These are phyloP conservation scores for Alternaria ventricosa DNA, from an alignment of 2,329 filamentous ascomycete genomes.

Conservation along the genomic window DNA sequence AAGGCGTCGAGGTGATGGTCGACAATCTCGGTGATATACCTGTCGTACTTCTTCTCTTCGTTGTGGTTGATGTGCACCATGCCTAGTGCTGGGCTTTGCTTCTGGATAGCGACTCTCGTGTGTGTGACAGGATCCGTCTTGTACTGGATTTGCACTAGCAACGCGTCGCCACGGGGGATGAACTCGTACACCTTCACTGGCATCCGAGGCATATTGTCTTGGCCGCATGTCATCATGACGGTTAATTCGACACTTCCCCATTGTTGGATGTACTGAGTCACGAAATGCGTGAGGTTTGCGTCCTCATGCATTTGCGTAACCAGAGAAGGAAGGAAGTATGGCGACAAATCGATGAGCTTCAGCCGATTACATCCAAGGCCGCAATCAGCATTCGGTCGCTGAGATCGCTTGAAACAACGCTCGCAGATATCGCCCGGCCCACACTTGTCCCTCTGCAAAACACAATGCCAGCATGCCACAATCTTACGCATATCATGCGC, in stretches of 20 bases:
- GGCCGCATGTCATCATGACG: conserved; percentile 53
- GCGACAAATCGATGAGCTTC: conserved; percentile 53
- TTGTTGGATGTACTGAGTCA: conserved; percentile 46
- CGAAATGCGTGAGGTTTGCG: conserved; percentile 50
- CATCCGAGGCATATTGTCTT: conserved; percentile 51
- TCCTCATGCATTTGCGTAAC: conserved; percentile 53
- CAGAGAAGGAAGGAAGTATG: conserved; percentile 53
- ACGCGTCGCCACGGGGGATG: conserved; percentile 48
- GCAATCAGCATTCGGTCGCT: conserved; percentile 48
- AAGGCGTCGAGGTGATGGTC: conserved; percentile 51
- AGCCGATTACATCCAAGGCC: conserved; percentile 55
- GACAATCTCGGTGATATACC: conserved; percentile 53
- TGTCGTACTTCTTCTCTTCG: conserved; percentile 54
- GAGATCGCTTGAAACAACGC: conserved; percentile 48
- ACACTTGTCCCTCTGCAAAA: conserved; percentile 56
- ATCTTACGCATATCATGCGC: conserved; percentile 55
- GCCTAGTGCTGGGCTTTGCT: conserved; percentile 55
- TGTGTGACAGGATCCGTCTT: conserved; percentile 47
- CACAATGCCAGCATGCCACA: conserved; percentile 57
- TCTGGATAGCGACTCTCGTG: conserved; percentile 37
- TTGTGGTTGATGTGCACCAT: conserved; percentile 54
- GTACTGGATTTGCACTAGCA: conserved; percentile 53
- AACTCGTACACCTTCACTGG: conserved; percentile 57
- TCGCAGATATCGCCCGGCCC: conserved; percentile 49
- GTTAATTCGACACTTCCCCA: conserved; percentile 49